Evolutionary conservation across 441 rosid species (phyloP), one percentile per base, ranked within the genome.

Genomic region (Eruca vesicaria): DNA sequence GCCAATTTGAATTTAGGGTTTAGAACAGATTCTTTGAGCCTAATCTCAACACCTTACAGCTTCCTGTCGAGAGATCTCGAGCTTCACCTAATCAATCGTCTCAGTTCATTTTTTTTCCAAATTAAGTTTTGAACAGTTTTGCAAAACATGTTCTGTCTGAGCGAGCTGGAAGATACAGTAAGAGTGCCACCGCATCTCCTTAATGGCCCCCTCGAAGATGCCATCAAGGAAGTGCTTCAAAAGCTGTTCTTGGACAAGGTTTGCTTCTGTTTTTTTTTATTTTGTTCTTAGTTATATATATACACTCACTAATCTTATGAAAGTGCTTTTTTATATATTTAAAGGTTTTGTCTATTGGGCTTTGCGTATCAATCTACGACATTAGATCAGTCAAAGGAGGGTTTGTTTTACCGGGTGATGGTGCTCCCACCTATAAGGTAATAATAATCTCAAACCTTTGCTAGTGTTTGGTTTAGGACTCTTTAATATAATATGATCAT

Each of bases 361-460:
- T 94, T 41, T 89, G 94, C 16, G 75, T 94, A 56, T 89, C 97
- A 15, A 69, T 94, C 21, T 89, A 92, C 63, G 98, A 91, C 73
- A 85, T 89, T 63, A 76, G 32, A 69, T 78, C 79, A 59, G 72
- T 94, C 35, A 74, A 83, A 68, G 97, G 96, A 33, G 99, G 99
- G 26, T 86, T 86, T 73, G 85, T 94, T 48, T 86, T 83, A 78
- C 86, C 97, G 3, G 92, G 94, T 1, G 97, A 89, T 65, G 98
- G 98, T 62, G 91, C 94, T 61, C 86, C 98, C 1, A 89, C 95
- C 0, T 90, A 90, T 83, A 84, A 83, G 84, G 97, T 93, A n/a
- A n/a, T n/a, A n/a, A n/a, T n/a, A n/a, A n/a, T n/a, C n/a, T n/a
- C n/a, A n/a, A n/a, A n/a, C n/a, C n/a, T n/a, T n/a, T n/a, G n/a